Percentiles rank a stretch among this genome's conserved stretches.
phyloP scores from a whole-genome alignment of 2,329 filamentous ascomycete species.

The Claviceps spartinae region DNA sequence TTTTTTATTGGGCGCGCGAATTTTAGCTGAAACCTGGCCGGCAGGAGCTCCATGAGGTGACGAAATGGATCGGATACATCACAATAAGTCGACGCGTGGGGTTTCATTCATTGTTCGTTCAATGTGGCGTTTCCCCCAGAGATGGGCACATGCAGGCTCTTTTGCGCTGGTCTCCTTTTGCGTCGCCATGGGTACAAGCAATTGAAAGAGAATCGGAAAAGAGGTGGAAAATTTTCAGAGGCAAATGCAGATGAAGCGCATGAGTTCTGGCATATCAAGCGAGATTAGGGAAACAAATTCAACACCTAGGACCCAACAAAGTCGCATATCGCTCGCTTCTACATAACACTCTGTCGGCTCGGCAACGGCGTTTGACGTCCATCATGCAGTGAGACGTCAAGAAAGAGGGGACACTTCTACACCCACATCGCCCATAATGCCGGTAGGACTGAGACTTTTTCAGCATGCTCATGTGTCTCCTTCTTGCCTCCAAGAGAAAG shows the following conservation, averaged over 20 bases:
- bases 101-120: background rate
- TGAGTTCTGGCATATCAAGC: background rate
- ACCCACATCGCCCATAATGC: slow-evolving; percentile 2
- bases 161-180: background rate
- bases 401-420: slow-evolving; percentile 5
- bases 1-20: too few relatives aligned
- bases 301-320: too few relatives aligned
- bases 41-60: background rate
- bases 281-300: background rate
- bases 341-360: background rate
- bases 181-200: background rate
- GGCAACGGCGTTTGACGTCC: slow-evolving; percentile 4
- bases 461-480: background rate
- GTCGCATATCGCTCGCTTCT: background rate
- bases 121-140: background rate
- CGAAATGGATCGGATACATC: background rate
- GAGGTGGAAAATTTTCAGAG: background rate
- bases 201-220: background rate
- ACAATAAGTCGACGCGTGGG: background rate
- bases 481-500: background rate
- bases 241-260: background rate
- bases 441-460: slow-evolving; percentile 8
- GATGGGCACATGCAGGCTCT: background rate
- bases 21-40: background rate
- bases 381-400: slow-evolving; percentile 7